Evolutionary conservation across 1,284 basidiomycete genomes (phyloP), one percentile per base, ranked within the genome.

Genomic region (Laetiporus sulphureus): DNA sequence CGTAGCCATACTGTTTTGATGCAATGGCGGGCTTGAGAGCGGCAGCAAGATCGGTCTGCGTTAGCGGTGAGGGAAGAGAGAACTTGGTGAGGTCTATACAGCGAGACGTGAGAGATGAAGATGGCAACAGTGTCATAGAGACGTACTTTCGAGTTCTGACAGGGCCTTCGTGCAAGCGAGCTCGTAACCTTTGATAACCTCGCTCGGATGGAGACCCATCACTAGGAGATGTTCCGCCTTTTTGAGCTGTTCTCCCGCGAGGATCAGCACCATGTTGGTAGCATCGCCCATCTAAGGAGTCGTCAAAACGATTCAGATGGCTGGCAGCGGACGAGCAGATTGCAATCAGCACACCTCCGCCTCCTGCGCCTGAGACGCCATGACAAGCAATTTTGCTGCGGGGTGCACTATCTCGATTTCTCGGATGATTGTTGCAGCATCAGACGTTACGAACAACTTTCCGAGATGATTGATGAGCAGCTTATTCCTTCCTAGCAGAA

Each of bases 401-500:
- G 96, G 96, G 64, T 99, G 96, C 21, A 98, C 91, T 38, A 99
- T 92, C 62, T 99, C 96, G 62, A 98, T 83, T 68, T 99, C 96
- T 51, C 89, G 80, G 60, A 99, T 94, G 67, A 99, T 99, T 44
- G 96, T 99, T 8, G 96, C 96, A 6, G 96, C 95, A 77, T 99
- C 96, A 37, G 91, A 96, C 22, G 96, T 99, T 45, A 99, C 94
- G 65, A 99, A 99, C 36, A 98, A 74, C 59, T 83, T 79, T 44
- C 93, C 93, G 33, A 99, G 74, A 66, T 99, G 96, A 65, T 97
- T 97, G 68, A 97, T 93, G 58, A 97, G 71, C 47, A 97, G 82
- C 65, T 96, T 97, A 67, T 96, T 97, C 44, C 93, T 78, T 32
- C 93, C 93, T 87, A 47, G 20, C 11, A 24, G 16, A 39, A 11